Percentiles rank a stretch among this genome's conserved stretches.
phyloP scores from a whole-genome alignment of 164 flowering plant genomes.

The Sextonia rubra region DNA sequence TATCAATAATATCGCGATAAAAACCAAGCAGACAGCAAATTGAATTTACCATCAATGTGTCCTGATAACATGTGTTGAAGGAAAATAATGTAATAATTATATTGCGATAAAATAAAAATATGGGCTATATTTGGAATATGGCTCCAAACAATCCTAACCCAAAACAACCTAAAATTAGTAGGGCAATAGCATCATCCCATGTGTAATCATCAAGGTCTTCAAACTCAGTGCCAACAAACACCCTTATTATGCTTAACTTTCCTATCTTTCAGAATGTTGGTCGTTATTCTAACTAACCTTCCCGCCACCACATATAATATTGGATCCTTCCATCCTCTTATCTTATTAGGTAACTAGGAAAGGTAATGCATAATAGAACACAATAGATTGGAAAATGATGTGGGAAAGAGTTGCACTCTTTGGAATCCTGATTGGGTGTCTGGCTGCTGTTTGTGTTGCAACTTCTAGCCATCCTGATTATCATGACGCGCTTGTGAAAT shows the following conservation, averaged over 20 bases:
- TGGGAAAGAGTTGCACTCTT: not conserved
- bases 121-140: no score
- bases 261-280: not conserved
- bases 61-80: no score
- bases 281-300: not conserved
- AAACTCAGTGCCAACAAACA: not conserved
- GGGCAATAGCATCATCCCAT: slow-evolving; percentile 3
- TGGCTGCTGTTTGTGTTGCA: not conserved
- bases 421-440: not conserved
- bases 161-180: not conserved
- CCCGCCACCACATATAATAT: not conserved
- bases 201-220: not conserved
- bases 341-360: no score
- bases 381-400: not conserved
- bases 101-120: no score
- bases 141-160: not conserved
- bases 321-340: not conserved
- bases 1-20: no score
- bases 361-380: not conserved
- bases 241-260: not conserved
- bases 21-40: no score
- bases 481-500: slow-evolving; percentile 57
- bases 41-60: no score
- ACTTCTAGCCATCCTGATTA: slow-evolving; percentile 41
- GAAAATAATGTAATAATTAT: no score